phyloP scores from a whole-genome alignment of 2,329 filamentous ascomycete species.

The Pestalotiopsis sp. region DNA sequence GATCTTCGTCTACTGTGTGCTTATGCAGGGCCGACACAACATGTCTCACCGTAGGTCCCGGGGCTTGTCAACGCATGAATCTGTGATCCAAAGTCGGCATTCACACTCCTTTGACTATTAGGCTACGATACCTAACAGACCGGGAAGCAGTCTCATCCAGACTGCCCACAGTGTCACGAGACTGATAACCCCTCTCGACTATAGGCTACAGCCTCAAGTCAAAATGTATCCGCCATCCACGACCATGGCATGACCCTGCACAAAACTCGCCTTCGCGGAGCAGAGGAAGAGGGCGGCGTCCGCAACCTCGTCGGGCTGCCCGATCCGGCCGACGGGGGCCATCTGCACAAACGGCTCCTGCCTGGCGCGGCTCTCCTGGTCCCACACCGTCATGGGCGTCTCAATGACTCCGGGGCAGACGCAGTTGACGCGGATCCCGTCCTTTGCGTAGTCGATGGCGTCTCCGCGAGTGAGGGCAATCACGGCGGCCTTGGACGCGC shows the following conservation, averaged over 20 bases:
- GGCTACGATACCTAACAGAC: too few relatives aligned
- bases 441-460: constrained; percentile 56
- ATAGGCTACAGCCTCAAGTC: background rate
- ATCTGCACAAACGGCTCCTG: constrained; percentile 44
- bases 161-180: background rate
- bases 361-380: constrained; percentile 38
- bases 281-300: constrained; percentile 52
- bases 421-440: constrained; percentile 40
- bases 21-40: too few relatives aligned
- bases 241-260: constrained; percentile 54
- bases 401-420: constrained; percentile 46
- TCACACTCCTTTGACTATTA: too few relatives aligned
- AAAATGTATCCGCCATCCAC: constrained; percentile 54
- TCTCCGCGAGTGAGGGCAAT: constrained; percentile 60
- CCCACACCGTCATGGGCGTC: constrained; percentile 47
- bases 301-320: constrained; percentile 50
- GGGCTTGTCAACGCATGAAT: too few relatives aligned
- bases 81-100: too few relatives aligned
- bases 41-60: too few relatives aligned
- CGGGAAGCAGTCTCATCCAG: background rate
- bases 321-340: constrained; percentile 54
- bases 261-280: constrained; percentile 49
- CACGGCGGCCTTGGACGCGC: constrained; percentile 59
- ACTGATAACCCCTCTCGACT: background rate
- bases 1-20: too few relatives aligned